Evolutionary conservation across 2,329 filamentous ascomycete genomes (phyloP).

Genomic region (Colletotrichum falcatum): DNA sequence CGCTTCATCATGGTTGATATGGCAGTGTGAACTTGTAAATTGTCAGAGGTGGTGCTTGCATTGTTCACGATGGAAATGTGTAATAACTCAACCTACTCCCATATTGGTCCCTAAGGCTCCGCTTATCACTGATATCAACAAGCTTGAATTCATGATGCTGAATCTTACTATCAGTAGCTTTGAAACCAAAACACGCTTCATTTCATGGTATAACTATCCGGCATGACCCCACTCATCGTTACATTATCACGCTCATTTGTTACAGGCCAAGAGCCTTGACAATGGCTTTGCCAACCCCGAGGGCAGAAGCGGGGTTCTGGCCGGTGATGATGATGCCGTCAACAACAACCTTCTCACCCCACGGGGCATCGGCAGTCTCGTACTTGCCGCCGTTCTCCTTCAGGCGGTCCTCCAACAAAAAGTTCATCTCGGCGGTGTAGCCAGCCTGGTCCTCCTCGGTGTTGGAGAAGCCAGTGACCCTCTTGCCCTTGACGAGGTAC

Average conservation of each 20-base stretch:
- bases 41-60: too few species aligned
- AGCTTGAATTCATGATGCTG: too few species aligned
- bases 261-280: constrained; percentile 56
- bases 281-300: constrained; percentile 64
- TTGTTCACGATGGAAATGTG: too few species aligned
- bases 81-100: too few species aligned
- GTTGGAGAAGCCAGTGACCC: constrained; percentile 73
- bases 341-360: constrained; percentile 62
- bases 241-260: constrained; percentile 13
- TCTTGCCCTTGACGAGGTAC: constrained; percentile 65
- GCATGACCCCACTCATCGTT: constrained; percentile 18
- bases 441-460: constrained; percentile 64
- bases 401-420: constrained; percentile 68
- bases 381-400: constrained; percentile 65
- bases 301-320: constrained; percentile 68
- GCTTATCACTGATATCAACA: neutral
- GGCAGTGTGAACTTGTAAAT: too few species aligned
- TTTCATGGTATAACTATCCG: constrained; percentile 3
- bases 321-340: constrained; percentile 67
- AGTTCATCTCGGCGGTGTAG: constrained; percentile 67
- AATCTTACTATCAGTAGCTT: accelerated
- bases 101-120: too few species aligned
- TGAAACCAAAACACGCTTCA: neutral
- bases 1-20: too few species aligned
- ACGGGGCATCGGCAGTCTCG: constrained; percentile 63